A percentile compares a stretch with the other conserved stretches of the same genome.
Conservation (phyloP, 192 early-diverging fungal genomes). For the Backusella macrospora region DNA sequence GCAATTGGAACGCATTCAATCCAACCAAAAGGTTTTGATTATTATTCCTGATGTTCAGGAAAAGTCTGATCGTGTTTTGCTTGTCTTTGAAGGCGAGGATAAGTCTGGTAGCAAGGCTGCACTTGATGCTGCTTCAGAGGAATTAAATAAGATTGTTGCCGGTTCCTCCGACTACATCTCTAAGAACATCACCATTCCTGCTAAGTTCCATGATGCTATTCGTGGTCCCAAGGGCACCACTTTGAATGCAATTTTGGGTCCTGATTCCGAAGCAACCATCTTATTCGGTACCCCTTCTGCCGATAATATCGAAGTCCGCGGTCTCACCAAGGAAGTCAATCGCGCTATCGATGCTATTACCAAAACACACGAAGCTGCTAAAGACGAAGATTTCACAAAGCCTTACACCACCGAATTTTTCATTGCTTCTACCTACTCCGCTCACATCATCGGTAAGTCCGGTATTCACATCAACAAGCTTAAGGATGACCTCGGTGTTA, state of each 20-base stretch:
- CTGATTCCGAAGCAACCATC: conserved; percentile 67
- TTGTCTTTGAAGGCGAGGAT: conserved; percentile 72
- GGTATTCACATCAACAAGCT: conserved; percentile 82
- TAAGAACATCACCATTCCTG: conserved; percentile 62
- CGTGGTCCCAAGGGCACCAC: conserved; percentile 77
- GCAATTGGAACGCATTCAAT: conserved; percentile 66
- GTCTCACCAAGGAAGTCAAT: conserved; percentile 77
- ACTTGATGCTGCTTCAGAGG: conserved; percentile 61
- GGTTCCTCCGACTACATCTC: conserved; percentile 68
- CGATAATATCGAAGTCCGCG: conserved; percentile 79
- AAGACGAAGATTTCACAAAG: conserved; percentile 70
- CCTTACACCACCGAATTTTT: conserved; percentile 70
- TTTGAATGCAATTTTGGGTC: conserved; percentile 70
- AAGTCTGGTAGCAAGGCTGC: conserved; percentile 43
- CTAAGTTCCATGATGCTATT: conserved; percentile 76
- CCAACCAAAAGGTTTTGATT: conserved; percentile 69
- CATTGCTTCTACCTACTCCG: conserved; percentile 68
- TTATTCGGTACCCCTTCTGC: conserved; percentile 67
- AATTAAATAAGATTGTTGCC: conserved; percentile 66
- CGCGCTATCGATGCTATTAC: conserved; percentile 69
- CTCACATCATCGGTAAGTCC: conserved; percentile 88
- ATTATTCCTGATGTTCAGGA: conserved; percentile 75
- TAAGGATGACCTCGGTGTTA: conserved; percentile 76
- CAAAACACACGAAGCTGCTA: conserved; percentile 67
- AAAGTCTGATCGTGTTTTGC: conserved; percentile 70